Percentiles rank a stretch among this genome's conserved stretches.
These are phyloP conservation scores for Boletus rubroflammeus DNA, from an alignment of 768 basidiomycete species.

Conservation along the genomic window DNA sequence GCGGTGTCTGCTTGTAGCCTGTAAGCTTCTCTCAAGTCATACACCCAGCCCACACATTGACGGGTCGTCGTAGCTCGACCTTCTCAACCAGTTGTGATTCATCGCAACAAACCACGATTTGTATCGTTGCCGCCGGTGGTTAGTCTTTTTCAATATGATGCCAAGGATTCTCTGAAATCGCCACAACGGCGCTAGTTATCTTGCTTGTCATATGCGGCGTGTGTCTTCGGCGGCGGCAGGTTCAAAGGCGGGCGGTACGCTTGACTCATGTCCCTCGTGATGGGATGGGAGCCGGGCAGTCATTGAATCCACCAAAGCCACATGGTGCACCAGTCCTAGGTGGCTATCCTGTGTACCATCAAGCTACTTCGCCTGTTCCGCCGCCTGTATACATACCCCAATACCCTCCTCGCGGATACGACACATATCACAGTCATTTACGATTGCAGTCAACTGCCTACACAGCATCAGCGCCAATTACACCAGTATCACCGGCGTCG, in stretches of 20 bases:
- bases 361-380: not conserved
- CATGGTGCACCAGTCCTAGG: not conserved
- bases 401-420: slow-evolving; percentile 9
- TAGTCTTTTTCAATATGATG: not conserved
- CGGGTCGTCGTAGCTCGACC: not conserved
- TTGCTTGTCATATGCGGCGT: not conserved
- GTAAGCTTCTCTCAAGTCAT: slow-evolving; percentile 3
- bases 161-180: slow-evolving; percentile 1
- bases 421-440: not conserved
- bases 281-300: not conserved
- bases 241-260: not conserved
- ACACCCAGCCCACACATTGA: not conserved
- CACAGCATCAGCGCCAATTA: not conserved
- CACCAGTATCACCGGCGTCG: not conserved
- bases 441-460: not conserved
- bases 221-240: not conserved
- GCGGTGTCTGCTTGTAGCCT: slow-evolving; percentile 11
- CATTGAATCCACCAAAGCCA: slow-evolving; percentile 1
- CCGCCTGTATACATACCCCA: not conserved
- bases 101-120: not conserved
- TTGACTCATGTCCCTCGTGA: not conserved
- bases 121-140: slow-evolving; percentile 4
- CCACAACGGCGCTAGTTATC: not conserved
- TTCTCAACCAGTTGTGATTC: not conserved
- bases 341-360: not conserved